A percentile compares a stretch with the other conserved stretches of the same genome.
These are phyloP conservation scores for Fusarium subglutinans DNA, from an alignment of 2,329 filamentous ascomycete genomes.

Conservation along the genomic window DNA sequence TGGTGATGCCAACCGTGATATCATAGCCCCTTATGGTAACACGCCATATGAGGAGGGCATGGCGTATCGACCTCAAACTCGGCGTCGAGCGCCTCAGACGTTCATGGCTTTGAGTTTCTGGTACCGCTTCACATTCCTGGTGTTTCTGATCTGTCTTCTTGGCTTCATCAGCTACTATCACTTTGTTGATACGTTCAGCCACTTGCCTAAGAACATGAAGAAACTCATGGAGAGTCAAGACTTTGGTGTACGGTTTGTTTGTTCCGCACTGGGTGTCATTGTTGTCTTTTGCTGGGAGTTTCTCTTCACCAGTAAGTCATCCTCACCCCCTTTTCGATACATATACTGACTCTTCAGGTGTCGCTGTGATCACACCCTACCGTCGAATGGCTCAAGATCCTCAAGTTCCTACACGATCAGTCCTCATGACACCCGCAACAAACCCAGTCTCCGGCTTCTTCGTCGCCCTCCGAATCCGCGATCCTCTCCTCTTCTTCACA, in stretches of 20 bases:
- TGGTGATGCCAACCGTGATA: not conserved
- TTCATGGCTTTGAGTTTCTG: slow-evolving; percentile 49
- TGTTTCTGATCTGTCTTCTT: slow-evolving; percentile 48
- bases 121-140: slow-evolving; percentile 47
- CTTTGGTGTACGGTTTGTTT: slow-evolving; percentile 56
- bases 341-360: slow-evolving; percentile 32
- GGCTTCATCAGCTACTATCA: slow-evolving; percentile 53
- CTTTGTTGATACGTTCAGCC: slow-evolving; percentile 36
- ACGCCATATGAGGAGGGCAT: slow-evolving; percentile 24
- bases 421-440: slow-evolving; percentile 53
- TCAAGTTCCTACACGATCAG: slow-evolving; percentile 47
- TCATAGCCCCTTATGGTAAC: not conserved
- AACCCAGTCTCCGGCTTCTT: slow-evolving; percentile 57
- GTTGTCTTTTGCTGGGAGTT: slow-evolving; percentile 54
- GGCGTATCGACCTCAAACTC: slow-evolving; percentile 8
- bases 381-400: slow-evolving; percentile 49
- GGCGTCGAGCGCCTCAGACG: slow-evolving; percentile 33
- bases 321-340: rapidly evolving
- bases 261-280: slow-evolving; percentile 52
- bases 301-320: slow-evolving; percentile 50
- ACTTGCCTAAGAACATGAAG: slow-evolving; percentile 42
- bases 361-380: slow-evolving; percentile 56
- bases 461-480: slow-evolving; percentile 36
- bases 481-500: slow-evolving; percentile 52
- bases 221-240: slow-evolving; percentile 51